These are phyloP conservation scores for Cyberlindnera xishuangbannaensis DNA, from an alignment of 805 yeast species.

Conservation along the genomic window DNA sequence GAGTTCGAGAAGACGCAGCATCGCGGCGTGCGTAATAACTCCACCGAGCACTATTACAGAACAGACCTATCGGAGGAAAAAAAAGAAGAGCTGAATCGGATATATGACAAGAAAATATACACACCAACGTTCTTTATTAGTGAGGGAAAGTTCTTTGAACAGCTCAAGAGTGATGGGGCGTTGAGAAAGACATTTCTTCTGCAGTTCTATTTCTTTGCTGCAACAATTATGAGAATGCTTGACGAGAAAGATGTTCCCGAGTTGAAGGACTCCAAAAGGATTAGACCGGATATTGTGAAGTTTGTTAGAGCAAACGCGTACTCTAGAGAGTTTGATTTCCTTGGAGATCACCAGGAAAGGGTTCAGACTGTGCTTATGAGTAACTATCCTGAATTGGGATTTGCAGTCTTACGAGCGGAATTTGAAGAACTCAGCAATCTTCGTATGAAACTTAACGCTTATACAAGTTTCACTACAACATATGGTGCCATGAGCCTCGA, in stretches of 20 bases:
- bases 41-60: slow-evolving; percentile 2
- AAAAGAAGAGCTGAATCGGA: slow-evolving; percentile 8
- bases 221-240: slow-evolving; percentile 1
- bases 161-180: slow-evolving; percentile 12
- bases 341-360: background rate
- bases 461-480: background rate
- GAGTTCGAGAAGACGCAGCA: background rate
- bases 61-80: slow-evolving; percentile 7
- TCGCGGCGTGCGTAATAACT: background rate
- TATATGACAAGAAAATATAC: slow-evolving; percentile 13
- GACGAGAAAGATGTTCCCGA: background rate
- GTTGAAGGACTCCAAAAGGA: background rate
- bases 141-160: slow-evolving; percentile 13
- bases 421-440: background rate
- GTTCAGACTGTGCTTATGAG: background rate
- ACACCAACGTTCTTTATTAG: slow-evolving; percentile 16
- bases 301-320: background rate
- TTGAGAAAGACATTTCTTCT: slow-evolving; percentile 15
- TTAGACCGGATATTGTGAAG: background rate
- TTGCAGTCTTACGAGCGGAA: background rate
- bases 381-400: background rate
- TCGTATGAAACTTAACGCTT: background rate
- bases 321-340: background rate
- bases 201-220: slow-evolving; percentile 7
- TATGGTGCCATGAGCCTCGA: slow-evolving; percentile 3